Evolutionary conservation across 2,329 filamentous ascomycete species (phyloP).

Genomic region (Didymellaceae sp.): DNA sequence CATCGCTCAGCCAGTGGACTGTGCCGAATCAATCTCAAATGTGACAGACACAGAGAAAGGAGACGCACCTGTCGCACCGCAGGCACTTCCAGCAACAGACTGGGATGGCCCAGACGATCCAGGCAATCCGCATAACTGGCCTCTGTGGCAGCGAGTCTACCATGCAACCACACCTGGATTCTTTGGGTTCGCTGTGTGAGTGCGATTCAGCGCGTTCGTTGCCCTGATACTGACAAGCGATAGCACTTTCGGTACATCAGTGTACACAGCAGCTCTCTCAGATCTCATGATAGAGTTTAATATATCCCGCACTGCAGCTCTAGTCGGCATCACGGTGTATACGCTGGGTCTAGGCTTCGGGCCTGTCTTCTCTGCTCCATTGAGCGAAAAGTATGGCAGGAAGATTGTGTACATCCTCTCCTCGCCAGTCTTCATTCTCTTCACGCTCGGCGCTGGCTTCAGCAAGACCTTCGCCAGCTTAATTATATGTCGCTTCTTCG

Average conservation of each 20-base stretch:
- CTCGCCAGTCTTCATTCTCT: slow-evolving; percentile 59
- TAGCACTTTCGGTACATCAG: slow-evolving; percentile 62
- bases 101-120: slow-evolving; percentile 46
- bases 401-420: slow-evolving; percentile 59
- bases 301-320: slow-evolving; percentile 61
- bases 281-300: slow-evolving; percentile 61
- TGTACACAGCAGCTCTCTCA: slow-evolving; percentile 58
- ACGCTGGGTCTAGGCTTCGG: slow-evolving; percentile 66
- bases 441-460: slow-evolving; percentile 63
- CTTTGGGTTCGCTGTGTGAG: slow-evolving; percentile 48
- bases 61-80: not conserved
- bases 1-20: not conserved
- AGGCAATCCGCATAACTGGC: slow-evolving; percentile 52
- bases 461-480: slow-evolving; percentile 59
- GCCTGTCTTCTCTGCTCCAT: slow-evolving; percentile 64
- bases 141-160: slow-evolving; percentile 36
- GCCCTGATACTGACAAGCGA: not conserved
- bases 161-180: slow-evolving; percentile 44
- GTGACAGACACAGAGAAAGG: slow-evolving; percentile 12
- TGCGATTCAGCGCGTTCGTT: not conserved
- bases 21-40: not conserved
- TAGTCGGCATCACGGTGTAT: slow-evolving; percentile 67
- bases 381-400: slow-evolving; percentile 66
- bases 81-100: slow-evolving; percentile 13
- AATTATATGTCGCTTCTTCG: slow-evolving; percentile 69